Evolutionary conservation across 768 basidiomycete genomes (phyloP).

Genomic region (Xerocomus brunneocitrinus): DNA sequence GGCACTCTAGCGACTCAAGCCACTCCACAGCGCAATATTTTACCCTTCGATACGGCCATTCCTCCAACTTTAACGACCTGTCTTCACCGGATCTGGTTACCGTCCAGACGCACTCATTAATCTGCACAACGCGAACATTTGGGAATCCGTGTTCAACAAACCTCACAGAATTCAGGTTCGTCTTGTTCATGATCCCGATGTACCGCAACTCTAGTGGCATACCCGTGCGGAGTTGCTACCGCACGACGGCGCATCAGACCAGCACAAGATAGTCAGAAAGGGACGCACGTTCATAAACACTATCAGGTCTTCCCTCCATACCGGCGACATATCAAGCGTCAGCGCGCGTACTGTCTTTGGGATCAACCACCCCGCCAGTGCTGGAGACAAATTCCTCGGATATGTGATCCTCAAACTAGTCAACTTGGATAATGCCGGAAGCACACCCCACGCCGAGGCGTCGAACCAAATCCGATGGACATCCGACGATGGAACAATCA

Average conservation of each 20-base stretch:
- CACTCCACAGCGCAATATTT: constrained; percentile 53
- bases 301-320: constrained; percentile 36
- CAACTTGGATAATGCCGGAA: constrained; percentile 53
- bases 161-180: constrained; percentile 8
- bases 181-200: constrained; percentile 50
- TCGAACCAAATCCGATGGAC: constrained; percentile 59
- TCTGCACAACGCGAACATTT: constrained; percentile 50
- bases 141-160: constrained; percentile 61
- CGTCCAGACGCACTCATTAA: constrained; percentile 54
- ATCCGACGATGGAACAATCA: constrained; percentile 41
- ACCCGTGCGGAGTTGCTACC: constrained; percentile 56
- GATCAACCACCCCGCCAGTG: constrained; percentile 66
- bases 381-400: constrained; percentile 58
- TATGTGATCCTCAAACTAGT: constrained; percentile 57
- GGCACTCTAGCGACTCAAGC: constrained; percentile 63
- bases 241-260: background rate
- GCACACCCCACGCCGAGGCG: constrained; percentile 65
- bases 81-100: constrained; percentile 32
- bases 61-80: constrained; percentile 41
- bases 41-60: constrained; percentile 53
- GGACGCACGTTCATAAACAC: constrained; percentile 39
- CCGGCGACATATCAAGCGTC: constrained; percentile 38
- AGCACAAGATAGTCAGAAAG: background rate
- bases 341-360: constrained; percentile 50
- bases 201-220: constrained; percentile 51